These are phyloP conservation scores for Erodium texanum DNA, from an alignment of 441 rosid species.

Conservation along the genomic window DNA sequence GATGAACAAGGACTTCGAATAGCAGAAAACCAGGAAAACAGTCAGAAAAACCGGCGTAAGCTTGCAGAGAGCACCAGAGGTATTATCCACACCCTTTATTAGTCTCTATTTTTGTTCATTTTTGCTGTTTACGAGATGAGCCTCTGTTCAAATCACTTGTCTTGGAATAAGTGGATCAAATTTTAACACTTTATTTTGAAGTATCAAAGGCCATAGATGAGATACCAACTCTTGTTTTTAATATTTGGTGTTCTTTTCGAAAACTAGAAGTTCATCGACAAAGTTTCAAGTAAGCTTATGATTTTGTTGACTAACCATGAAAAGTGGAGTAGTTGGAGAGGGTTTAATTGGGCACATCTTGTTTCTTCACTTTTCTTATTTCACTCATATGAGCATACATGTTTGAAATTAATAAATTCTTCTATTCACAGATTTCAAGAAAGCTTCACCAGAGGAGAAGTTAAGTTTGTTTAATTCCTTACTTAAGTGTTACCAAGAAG, in stretches of 20 bases:
- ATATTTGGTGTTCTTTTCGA: background rate
- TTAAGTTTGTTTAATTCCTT: constrained; percentile 75
- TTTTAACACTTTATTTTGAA: background rate
- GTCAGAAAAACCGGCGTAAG: constrained; percentile 87
- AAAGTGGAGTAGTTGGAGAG: background rate
- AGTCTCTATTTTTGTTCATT: background rate
- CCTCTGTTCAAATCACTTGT: constrained; percentile 3
- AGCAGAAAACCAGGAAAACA: constrained; percentile 95
- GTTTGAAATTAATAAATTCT: background rate
- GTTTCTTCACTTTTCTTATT: background rate
- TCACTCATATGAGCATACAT: background rate
- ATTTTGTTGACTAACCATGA: background rate
- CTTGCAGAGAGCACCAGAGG: constrained; percentile 99
- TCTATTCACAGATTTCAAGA: constrained; percentile 68
- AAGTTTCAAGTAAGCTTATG: background rate
- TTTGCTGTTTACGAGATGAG: background rate
- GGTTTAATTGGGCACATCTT: background rate
- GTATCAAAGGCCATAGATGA: background rate
- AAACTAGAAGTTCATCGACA: background rate
- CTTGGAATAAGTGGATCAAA: background rate
- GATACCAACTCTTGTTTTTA: background rate
- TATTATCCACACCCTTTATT: constrained; percentile 18
- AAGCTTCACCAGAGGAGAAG: constrained; percentile 87
- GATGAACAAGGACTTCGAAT: constrained; percentile 95
- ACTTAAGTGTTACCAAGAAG: constrained; percentile 96